phyloP scores from a whole-genome alignment of 1,284 basidiomycete species.

The Pseudozyma sp. region DNA sequence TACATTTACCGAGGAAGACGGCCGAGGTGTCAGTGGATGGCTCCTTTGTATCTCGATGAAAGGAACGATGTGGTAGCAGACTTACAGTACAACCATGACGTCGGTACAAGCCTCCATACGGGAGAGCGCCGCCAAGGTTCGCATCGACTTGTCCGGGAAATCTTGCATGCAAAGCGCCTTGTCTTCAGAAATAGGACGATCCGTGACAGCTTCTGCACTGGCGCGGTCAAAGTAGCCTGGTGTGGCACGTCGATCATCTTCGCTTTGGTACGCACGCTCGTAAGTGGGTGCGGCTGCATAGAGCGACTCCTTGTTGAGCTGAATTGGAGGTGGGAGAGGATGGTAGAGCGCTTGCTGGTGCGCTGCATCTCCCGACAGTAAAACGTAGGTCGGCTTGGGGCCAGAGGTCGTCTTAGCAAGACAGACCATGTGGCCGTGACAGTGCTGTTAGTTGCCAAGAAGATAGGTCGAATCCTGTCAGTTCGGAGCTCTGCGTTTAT shows the following conservation, averaged over 20 bases:
- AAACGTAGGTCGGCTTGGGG: slow-evolving; percentile 4
- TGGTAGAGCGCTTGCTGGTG: slow-evolving; percentile 35
- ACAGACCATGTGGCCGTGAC: slow-evolving; percentile 23
- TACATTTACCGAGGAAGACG: no score
- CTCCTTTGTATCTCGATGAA: no score
- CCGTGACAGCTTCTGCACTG: slow-evolving; percentile 10
- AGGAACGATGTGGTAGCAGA: neutral
- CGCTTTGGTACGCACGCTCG: neutral
- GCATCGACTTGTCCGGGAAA: slow-evolving; percentile 22
- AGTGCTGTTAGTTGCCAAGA: slow-evolving; percentile 12
- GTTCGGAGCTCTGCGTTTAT: neutral
- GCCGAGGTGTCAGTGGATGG: no score
- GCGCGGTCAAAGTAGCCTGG: slow-evolving; percentile 22
- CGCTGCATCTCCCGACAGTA: slow-evolving; percentile 27
- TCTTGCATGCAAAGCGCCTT: slow-evolving; percentile 25
- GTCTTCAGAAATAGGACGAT: slow-evolving; percentile 10
- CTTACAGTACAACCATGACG: slow-evolving; percentile 35
- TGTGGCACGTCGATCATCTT: slow-evolving; percentile 17
- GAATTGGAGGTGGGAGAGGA: slow-evolving; percentile 17
- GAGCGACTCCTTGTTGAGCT: slow-evolving; percentile 16
- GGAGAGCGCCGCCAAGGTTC: slow-evolving; percentile 13
- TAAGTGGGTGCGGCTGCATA: neutral
- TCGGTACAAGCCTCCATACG: slow-evolving; percentile 20
- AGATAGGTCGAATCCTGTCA: neutral
- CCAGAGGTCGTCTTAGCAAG: slow-evolving; percentile 11